These are phyloP conservation scores for Pleurotus tuoliensis DNA, from an alignment of 768 basidiomycete genomes.

Conservation along the genomic window DNA sequence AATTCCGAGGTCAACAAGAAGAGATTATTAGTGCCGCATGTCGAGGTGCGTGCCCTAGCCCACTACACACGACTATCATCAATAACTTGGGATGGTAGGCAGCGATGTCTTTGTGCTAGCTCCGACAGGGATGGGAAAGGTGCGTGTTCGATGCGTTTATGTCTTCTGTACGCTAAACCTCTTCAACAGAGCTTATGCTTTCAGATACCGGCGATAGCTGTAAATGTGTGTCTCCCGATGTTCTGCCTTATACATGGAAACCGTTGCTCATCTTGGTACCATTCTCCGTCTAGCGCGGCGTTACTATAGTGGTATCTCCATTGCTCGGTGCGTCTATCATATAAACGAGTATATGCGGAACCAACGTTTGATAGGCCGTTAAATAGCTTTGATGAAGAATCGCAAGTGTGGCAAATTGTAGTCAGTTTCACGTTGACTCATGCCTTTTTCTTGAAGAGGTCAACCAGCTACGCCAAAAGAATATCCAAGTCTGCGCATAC, in stretches of 20 bases:
- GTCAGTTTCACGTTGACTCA: not conserved
- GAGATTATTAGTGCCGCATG: constrained; percentile 72
- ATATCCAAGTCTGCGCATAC: constrained; percentile 56
- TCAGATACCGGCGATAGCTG: constrained; percentile 74
- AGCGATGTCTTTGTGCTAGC: constrained; percentile 76
- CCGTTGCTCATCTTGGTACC: too few relatives aligned
- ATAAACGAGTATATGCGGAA: not conserved
- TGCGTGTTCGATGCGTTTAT: constrained; percentile 17
- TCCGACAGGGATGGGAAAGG: constrained; percentile 90
- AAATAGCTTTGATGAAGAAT: constrained; percentile 75
- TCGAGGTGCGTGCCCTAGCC: constrained; percentile 35
- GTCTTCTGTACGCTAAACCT: not conserved
- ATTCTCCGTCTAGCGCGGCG: constrained; percentile 43
- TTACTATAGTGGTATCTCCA: constrained; percentile 76
- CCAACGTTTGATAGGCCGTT: too few relatives aligned
- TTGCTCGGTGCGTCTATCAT: constrained; percentile 51
- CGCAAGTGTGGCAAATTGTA: constrained; percentile 38
- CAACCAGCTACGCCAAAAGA: constrained; percentile 47
- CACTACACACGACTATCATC: not conserved
- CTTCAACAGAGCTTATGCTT: constrained; percentile 71
- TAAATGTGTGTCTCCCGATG: constrained; percentile 35
- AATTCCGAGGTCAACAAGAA: constrained; percentile 75
- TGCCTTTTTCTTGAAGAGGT: constrained; percentile 45
- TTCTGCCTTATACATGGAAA: too few relatives aligned
- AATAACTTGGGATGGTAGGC: constrained; percentile 32